Evolutionary conservation across 805 yeast genomes (phyloP), one percentile per base, ranked within the genome.

Genomic region (Metschnikowia gelsemii): DNA sequence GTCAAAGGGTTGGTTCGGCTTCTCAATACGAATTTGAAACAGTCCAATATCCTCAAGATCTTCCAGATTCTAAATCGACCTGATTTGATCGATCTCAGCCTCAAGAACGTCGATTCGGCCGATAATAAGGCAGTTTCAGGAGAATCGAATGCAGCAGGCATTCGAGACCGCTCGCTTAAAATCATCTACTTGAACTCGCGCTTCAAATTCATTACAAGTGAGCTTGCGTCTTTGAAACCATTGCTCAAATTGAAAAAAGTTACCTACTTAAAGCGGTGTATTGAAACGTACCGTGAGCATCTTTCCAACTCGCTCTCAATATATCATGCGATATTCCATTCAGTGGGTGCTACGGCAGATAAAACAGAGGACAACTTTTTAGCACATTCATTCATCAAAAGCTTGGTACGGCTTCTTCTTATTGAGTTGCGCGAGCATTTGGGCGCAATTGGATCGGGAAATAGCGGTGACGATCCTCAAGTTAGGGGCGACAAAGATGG

Each of bases 211-310:
- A 80, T 90, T 35, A 62, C 73, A 35, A 68, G 68, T 32, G 93
- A 87, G 56, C 61, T 84, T 35, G 70, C 75, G 2, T 71, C 80
- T 12, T 68, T 83, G 42, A 56, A 55, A 16, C 89, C 88, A 0
- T 66, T 85, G 38, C 68, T 73, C 39, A 69, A 74, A 35, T 70
- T 74, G 39, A 75, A 74, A 35, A 63, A 68, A 28, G 79, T 80
- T 42, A 77, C 81, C 36, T 86, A 80, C 55, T 65, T 90, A 42
- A 89, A 88, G 52, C 70, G 95, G 49, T 83, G 79, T 51, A 75
- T 91, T 27, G 98, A 93, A 59, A 79, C 87, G 3, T 79, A 87
- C 43, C 74, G 99, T 58, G 97, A 90, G 58, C 84, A 79, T 52
- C 79, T 87, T 13, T 85, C 83, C 60, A 84, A 82, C 20, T 80